Conservation (phyloP, 495 filamentous ascomycete genomes). For the Hypomontagnella submonticulosa region DNA sequence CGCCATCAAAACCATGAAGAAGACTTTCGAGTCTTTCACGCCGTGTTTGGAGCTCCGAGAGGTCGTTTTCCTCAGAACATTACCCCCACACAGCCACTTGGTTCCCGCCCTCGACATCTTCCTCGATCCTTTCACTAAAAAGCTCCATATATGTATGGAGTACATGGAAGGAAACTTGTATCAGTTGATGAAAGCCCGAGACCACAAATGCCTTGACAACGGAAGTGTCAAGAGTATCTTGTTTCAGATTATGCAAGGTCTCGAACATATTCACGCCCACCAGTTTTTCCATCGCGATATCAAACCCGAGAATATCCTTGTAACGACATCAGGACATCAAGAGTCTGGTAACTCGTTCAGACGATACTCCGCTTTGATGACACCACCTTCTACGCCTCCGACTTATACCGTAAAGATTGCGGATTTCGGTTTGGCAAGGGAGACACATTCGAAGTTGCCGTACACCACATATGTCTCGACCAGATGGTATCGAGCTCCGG, state of each 20-base stretch:
- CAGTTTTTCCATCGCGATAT: constrained; percentile 99
- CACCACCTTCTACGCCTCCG: constrained; percentile 92
- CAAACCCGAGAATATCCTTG: constrained; percentile 98
- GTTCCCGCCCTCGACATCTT: constrained; percentile 99
- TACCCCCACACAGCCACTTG: constrained; percentile 88
- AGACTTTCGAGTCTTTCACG: constrained; percentile 91
- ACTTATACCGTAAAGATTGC: constrained; percentile 98
- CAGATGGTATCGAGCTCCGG: constrained; percentile 96
- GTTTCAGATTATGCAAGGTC: constrained; percentile 93
- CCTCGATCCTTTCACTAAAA: constrained; percentile 92
- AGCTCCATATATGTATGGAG: constrained; percentile 98
- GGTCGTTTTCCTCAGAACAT: constrained; percentile 91
- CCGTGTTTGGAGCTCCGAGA: constrained; percentile 93
- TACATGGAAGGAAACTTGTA: constrained; percentile 99
- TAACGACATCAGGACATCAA: constrained; percentile 86
- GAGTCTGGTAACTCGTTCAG: constrained; percentile 84
- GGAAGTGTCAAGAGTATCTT: constrained; percentile 97
- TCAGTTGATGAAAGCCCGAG: constrained; percentile 97
- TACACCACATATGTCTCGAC: constrained; percentile 99
- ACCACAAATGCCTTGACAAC: constrained; percentile 91
- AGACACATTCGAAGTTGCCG: constrained; percentile 93
- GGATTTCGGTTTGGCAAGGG: constrained; percentile 97
- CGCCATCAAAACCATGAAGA: constrained; percentile 99
- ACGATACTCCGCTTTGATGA: constrained; percentile 91
- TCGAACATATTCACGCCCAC: constrained; percentile 97